These are phyloP conservation scores for Malassezia dermatis DNA, from an alignment of 1,284 basidiomycete genomes.

Conservation along the genomic window DNA sequence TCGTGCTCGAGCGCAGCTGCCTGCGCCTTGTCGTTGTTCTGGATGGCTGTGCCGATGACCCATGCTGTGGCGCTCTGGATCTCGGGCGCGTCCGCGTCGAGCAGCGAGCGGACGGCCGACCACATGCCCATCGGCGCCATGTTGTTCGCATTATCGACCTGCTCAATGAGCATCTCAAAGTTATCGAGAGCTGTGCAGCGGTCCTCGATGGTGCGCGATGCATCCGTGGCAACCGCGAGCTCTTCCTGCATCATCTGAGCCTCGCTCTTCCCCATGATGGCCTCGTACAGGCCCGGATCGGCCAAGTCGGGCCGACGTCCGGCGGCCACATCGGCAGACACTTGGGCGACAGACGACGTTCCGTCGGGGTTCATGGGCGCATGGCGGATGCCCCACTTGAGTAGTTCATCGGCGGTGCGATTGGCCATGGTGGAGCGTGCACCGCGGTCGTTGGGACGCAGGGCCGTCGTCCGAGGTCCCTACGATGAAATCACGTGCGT, in stretches of 20 bases:
- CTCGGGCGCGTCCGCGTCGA: slow-evolving; percentile 52
- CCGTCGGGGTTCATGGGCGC: slow-evolving; percentile 11
- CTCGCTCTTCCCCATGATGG: slow-evolving; percentile 46
- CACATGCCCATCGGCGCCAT: slow-evolving; percentile 74
- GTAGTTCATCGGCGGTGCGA: slow-evolving; percentile 35
- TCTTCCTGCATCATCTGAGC: slow-evolving; percentile 47
- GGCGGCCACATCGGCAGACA: slow-evolving; percentile 28
- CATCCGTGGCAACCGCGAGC: slow-evolving; percentile 32
- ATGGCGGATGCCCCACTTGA: slow-evolving; percentile 37
- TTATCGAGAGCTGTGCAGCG: slow-evolving; percentile 75
- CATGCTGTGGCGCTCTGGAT: slow-evolving; percentile 70
- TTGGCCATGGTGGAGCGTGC: slow-evolving; percentile 24
- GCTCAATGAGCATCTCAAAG: slow-evolving; percentile 88
- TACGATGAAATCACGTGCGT: background rate
- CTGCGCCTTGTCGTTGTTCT: slow-evolving; percentile 89
- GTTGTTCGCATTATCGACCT: slow-evolving; percentile 92
- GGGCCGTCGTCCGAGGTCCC: background rate
- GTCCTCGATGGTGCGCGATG: slow-evolving; percentile 19
- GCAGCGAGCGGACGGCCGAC: slow-evolving; percentile 64
- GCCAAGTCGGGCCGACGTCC: slow-evolving; percentile 38
- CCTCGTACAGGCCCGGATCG: slow-evolving; percentile 37
- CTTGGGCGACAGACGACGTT: slow-evolving; percentile 24
- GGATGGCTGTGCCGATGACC: slow-evolving; percentile 85
- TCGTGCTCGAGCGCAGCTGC: slow-evolving; percentile 57
- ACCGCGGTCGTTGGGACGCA: background rate